Base-by-base conservation (phyloP, 805 yeast genomes). In the Nakazawaea pomicola region DNA sequence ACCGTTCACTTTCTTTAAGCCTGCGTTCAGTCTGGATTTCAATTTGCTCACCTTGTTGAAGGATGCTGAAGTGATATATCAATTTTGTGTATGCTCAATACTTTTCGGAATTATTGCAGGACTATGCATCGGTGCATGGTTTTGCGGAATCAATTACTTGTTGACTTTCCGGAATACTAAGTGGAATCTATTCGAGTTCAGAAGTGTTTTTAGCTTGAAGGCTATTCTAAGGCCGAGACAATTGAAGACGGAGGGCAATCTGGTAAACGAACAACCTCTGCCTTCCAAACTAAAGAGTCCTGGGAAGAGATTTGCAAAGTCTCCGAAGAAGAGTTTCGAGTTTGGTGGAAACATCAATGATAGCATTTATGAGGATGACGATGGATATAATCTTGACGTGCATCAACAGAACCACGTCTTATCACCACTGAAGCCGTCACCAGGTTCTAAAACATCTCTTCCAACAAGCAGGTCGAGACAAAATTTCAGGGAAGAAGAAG, bases 331-430 rank as follows among this genome's bases (percentile, higher is more conserved):
- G 3, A 21, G 23, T 11, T 15, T 11, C 14, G 20, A n/a, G n/a
- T n/a, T 19, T 20, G 32, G 16, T 28, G 43, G 16, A 8, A n/a
- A 11, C 29, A 21, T 11, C 7, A 29, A 14, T 7, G 29, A 32
- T 8, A 19, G 28, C 17, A 23, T 44, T 7, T 41, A 44, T 29
- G 47, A 44, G 16, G 47, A 44, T 29, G 47, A 44, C 20, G 47
- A 44, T 25, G 47, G 45, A 8, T 40, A 44, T 18, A 27, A 27
- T 9, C 4, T 30, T 11, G 10, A 6, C 6, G 12, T 28, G 16
- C 4, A 28, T 6, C 12, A n/a, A n/a, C 7, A 3, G n/a, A n/a
- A 28, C 7, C 10, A 24, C n/a, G 30, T 12, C 15, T 3, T 9
- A 5, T 24, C 30, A 28, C 15, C 30, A 12, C 16, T 9, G 15